Conservation (phyloP, 2,329 filamentous ascomycete genomes). For the Juglanconis sp. region DNA sequence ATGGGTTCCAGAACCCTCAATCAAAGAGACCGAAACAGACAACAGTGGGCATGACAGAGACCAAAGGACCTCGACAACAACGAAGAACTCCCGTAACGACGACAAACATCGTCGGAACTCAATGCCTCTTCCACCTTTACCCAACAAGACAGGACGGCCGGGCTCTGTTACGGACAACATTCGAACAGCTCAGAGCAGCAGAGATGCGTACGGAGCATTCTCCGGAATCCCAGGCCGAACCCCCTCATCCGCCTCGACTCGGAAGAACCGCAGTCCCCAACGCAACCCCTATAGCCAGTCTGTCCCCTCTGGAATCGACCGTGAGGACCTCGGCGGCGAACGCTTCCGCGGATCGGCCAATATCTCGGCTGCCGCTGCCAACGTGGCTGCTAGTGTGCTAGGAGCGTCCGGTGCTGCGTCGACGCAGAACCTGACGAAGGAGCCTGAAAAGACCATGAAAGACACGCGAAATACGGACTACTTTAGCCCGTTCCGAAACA, state of each 20-base stretch:
- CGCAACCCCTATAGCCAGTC: conserved; percentile 16
- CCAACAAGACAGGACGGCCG: conserved; percentile 8
- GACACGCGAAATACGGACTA: background rate
- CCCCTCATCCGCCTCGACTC: background rate
- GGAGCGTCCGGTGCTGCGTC: background rate
- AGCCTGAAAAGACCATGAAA: background rate
- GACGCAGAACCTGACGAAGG: background rate
- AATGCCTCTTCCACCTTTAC: conserved; percentile 4
- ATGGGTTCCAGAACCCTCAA: conserved; percentile 7
- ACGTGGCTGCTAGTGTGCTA: conserved; percentile 1
- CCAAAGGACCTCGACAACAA: conserved; percentile 1
- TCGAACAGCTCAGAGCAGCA: background rate
- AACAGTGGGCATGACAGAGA: conserved; percentile 3
- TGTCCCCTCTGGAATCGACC: conserved; percentile 7
- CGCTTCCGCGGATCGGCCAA: conserved; percentile 1
- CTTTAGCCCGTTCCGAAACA: background rate
- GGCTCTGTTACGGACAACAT: conserved; percentile 8
- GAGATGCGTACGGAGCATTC: background rate
- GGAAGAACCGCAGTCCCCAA: conserved; percentile 17
- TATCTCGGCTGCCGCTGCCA: conserved; percentile 4
- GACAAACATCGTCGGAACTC: conserved; percentile 5
- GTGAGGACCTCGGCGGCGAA: background rate
- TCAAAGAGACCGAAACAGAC: conserved; percentile 5
- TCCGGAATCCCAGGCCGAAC: background rate
- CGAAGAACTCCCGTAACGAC: conserved; percentile 3